These are phyloP conservation scores for Scortechinia acanthostroma DNA, from an alignment of 2,329 filamentous ascomycete species.

Conservation along the genomic window DNA sequence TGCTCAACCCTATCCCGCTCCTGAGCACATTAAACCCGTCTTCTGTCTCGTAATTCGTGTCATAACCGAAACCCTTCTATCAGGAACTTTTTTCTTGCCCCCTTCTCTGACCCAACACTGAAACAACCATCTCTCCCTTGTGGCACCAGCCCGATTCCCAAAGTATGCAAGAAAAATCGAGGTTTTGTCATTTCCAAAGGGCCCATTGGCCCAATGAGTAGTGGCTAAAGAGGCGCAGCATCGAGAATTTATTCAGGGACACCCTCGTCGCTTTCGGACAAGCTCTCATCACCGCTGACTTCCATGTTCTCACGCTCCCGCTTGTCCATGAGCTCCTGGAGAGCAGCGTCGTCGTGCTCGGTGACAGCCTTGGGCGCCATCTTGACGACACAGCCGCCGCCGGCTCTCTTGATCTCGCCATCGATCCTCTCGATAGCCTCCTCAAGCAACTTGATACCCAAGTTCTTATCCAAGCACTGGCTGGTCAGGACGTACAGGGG, in stretches of 20 bases:
- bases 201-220: too few species aligned
- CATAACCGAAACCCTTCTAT: too few species aligned
- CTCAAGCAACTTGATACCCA: constrained; percentile 78
- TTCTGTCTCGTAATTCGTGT: not conserved
- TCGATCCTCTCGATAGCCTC: constrained; percentile 84
- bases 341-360: constrained; percentile 92
- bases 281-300: constrained; percentile 93
- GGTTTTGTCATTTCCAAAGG: too few species aligned
- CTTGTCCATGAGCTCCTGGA: constrained; percentile 99
- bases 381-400: constrained; percentile 80
- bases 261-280: constrained; percentile 91
- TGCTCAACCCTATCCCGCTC: not conserved
- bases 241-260: constrained; percentile 41
- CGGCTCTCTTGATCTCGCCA: constrained; percentile 69
- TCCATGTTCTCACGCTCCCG: constrained; percentile 95
- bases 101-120: too few species aligned
- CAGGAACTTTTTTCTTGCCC: not conserved
- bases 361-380: constrained; percentile 99
- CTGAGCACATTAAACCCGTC: not conserved
- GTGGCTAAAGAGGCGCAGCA: too few species aligned
- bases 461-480: constrained; percentile 86
- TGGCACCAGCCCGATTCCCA: too few species aligned
- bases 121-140: not conserved
- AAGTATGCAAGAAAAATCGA: too few species aligned
- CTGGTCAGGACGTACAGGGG: constrained; percentile 93